Evolutionary conservation across 345 rosid genomes (phyloP).

Genomic region (Gossypium australe): DNA sequence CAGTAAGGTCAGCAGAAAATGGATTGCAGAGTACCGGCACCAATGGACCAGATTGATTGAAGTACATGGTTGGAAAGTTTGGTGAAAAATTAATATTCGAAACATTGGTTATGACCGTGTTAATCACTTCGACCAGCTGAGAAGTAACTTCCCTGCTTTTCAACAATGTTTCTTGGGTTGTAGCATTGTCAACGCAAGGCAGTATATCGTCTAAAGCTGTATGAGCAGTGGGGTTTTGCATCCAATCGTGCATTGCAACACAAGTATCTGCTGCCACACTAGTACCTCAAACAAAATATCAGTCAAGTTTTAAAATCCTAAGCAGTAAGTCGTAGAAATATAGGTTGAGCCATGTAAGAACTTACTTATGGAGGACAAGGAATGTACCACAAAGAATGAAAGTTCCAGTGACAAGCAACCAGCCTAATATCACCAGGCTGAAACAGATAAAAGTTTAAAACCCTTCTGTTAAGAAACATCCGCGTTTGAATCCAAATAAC

Average conservation of each 20-base stretch:
- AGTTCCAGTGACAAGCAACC: slow-evolving; percentile 87
- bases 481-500: neutral
- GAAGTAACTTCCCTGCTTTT: slow-evolving; percentile 73
- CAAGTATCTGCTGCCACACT: slow-evolving; percentile 90
- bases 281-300: slow-evolving; percentile 4
- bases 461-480: neutral
- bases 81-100: slow-evolving; percentile 94
- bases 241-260: slow-evolving; percentile 84
- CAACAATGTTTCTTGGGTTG: slow-evolving; percentile 64
- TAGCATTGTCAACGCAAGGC: slow-evolving; percentile 76
- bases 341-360: slow-evolving; percentile 5
- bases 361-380: slow-evolving; percentile 89
- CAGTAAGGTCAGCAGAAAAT: slow-evolving; percentile 46
- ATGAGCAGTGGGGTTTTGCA: slow-evolving; percentile 68
- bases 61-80: slow-evolving; percentile 60
- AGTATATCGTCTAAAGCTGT: slow-evolving; percentile 80
- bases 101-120: slow-evolving; percentile 88
- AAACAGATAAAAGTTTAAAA: slow-evolving; percentile 14
- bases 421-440: slow-evolving; percentile 82
- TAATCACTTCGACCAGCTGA: slow-evolving; percentile 71
- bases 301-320: neutral
- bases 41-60: slow-evolving; percentile 89
- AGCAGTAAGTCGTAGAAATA: neutral
- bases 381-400: slow-evolving; percentile 83
- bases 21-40: slow-evolving; percentile 90